Evolutionary conservation across 2,329 filamentous ascomycete genomes (phyloP).

Genomic region (Penicillium verrucosum): DNA sequence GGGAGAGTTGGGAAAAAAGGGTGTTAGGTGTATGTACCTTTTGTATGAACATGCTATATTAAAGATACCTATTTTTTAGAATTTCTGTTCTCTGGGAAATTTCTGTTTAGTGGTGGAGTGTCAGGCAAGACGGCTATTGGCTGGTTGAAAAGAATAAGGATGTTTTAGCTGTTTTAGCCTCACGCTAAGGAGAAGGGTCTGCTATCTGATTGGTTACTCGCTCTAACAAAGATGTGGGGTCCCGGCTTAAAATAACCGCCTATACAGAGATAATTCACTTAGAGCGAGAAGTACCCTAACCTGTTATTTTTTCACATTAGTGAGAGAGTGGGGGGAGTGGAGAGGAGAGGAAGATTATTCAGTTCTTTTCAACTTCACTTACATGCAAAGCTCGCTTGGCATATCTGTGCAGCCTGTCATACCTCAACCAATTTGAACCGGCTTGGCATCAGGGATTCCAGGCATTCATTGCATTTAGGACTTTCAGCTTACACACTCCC

Average conservation of each 20-base stretch:
- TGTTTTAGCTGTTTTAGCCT: slow-evolving; percentile 3
- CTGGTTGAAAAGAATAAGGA: background rate
- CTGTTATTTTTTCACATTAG: background rate
- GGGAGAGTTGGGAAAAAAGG: too few species aligned
- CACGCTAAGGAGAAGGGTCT: background rate
- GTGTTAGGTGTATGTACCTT: too few species aligned
- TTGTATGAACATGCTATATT: too few species aligned
- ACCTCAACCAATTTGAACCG: slow-evolving; percentile 1
- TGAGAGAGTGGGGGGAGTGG: too few species aligned
- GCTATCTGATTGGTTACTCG: background rate
- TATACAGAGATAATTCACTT: background rate
- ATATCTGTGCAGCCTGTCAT: slow-evolving; percentile 1
- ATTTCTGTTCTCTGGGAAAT: too few species aligned
- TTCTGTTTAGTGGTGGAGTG: too few species aligned
- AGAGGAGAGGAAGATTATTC: background rate
- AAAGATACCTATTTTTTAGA: too few species aligned
- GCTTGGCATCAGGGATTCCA: slow-evolving; percentile 5
- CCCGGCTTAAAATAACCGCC: slow-evolving; percentile 3
- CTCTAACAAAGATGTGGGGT: background rate
- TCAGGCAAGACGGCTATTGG: background rate
- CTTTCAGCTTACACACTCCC: background rate
- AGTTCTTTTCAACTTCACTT: background rate
- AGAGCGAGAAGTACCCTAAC: background rate
- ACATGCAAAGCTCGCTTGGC: background rate
- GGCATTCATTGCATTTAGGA: background rate